A percentile compares a stretch with the other conserved stretches of the same genome.
Evolutionary conservation across 2,329 filamentous ascomycete species (phyloP).

Genomic region (Trichoderma brevicompactum): DNA sequence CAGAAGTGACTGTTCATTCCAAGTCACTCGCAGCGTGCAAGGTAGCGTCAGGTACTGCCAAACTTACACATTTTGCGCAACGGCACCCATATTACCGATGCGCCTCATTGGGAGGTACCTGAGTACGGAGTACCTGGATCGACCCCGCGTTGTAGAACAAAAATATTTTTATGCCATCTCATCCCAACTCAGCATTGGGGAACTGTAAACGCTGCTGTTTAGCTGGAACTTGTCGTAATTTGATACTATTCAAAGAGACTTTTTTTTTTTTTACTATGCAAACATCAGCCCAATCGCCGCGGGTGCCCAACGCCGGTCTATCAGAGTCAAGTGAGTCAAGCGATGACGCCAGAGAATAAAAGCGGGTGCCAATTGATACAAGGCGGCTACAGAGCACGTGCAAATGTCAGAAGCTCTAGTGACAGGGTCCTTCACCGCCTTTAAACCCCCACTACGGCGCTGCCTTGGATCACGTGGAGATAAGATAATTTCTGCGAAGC

Average conservation of each 20-base stretch:
- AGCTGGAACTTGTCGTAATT: too few relatives aligned
- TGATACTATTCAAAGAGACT: background rate
- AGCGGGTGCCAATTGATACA: background rate
- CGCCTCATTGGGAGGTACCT: background rate
- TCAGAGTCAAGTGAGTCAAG: background rate
- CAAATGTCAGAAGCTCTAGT: background rate
- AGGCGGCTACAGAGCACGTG: background rate
- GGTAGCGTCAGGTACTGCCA: slow-evolving; percentile 20
- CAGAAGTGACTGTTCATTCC: too few relatives aligned
- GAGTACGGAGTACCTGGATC: background rate
- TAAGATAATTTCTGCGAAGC: slow-evolving; percentile 36
- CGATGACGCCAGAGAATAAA: slow-evolving; percentile 17
- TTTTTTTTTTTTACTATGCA: background rate
- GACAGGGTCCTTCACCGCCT: slow-evolving; percentile 19
- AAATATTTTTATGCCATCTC: too few relatives aligned
- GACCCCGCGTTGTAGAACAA: slow-evolving; percentile 4
- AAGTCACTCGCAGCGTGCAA: too few relatives aligned
- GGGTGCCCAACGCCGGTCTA: background rate
- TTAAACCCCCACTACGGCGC: background rate
- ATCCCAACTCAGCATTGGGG: too few relatives aligned
- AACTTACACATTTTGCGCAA: slow-evolving; percentile 24
- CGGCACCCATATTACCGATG: background rate
- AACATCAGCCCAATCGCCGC: background rate
- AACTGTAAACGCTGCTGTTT: too few relatives aligned
- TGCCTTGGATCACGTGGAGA: slow-evolving; percentile 38